Conservation (phyloP, 1,139 yeast species). For the Taphrina confusa region DNA sequence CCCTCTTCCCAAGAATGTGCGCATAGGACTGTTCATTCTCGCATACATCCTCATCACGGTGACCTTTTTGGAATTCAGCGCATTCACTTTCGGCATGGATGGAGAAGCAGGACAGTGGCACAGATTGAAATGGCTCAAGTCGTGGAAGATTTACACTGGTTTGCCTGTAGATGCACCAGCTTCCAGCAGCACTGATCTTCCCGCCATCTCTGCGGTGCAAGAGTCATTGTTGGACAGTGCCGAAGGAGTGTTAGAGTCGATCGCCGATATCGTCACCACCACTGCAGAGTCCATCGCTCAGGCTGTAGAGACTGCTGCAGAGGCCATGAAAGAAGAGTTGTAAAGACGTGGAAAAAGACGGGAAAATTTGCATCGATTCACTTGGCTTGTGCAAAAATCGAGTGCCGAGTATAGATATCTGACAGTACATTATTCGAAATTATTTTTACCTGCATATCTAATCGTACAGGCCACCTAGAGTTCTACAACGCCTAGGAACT, state of each 20-base stretch:
- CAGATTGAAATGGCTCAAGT: slow-evolving; percentile 70
- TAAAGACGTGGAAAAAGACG: neutral
- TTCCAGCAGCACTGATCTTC: slow-evolving; percentile 6
- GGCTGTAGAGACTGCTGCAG: slow-evolving; percentile 12
- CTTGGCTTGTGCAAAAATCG: no score
- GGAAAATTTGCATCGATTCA: no score
- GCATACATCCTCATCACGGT: slow-evolving; percentile 63
- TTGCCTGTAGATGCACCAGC: slow-evolving; percentile 23
- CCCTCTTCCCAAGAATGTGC: slow-evolving; percentile 44
- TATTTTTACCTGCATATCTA: no score
- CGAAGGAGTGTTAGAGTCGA: slow-evolving; percentile 7
- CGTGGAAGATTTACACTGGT: slow-evolving; percentile 61
- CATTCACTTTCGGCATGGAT: slow-evolving; percentile 85
- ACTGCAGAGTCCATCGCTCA: slow-evolving; percentile 9
- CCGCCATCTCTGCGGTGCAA: slow-evolving; percentile 10
- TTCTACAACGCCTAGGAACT: no score
- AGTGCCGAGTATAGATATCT: no score
- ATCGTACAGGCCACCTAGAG: no score
- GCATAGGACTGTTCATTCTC: slow-evolving; percentile 48
- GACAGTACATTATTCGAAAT: no score
- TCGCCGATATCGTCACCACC: neutral
- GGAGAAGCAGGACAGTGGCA: slow-evolving; percentile 70
- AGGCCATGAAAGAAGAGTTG: slow-evolving; percentile 13
- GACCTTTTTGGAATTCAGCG: slow-evolving; percentile 70
- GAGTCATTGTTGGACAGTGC: slow-evolving; percentile 13